These are phyloP conservation scores for Selaginella moellendorffii DNA, from an alignment of 75 land plant genomes.

Conservation along the genomic window DNA sequence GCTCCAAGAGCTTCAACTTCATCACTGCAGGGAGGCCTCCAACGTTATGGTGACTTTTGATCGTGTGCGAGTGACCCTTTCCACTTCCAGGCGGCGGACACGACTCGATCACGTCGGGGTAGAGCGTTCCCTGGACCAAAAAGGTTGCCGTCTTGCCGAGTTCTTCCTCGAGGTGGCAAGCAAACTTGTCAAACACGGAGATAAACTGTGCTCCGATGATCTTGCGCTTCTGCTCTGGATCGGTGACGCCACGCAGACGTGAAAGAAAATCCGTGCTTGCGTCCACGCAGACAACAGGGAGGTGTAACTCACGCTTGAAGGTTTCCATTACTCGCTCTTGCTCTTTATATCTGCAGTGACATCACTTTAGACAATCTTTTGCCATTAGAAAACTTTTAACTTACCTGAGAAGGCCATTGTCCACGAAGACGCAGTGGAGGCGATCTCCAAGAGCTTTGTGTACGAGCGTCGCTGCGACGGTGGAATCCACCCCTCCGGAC, in stretches of 20 bases:
- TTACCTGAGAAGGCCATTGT: slow-evolving; percentile 90
- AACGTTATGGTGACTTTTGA: slow-evolving; percentile 98
- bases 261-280: slow-evolving; percentile 69
- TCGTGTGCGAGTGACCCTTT: slow-evolving; percentile 89
- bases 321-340: slow-evolving; percentile 74
- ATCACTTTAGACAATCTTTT: background rate
- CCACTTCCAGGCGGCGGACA: slow-evolving; percentile 99
- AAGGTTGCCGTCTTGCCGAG: slow-evolving; percentile 54
- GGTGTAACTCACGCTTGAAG: slow-evolving; percentile 68
- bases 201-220: slow-evolving; percentile 88
- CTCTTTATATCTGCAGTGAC: slow-evolving; percentile 59
- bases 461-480: slow-evolving; percentile 89
- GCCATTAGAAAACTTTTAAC: no score
- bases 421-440: slow-evolving; percentile 88
- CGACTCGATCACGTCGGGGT: slow-evolving; percentile 96
- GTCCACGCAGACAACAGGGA: slow-evolving; percentile 83
- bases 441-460: slow-evolving; percentile 85
- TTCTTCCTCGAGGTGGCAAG: slow-evolving; percentile 41
- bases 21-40: slow-evolving; percentile 88
- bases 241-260: slow-evolving; percentile 72
- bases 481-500: slow-evolving; percentile 94
- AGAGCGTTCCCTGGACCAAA: slow-evolving; percentile 89
- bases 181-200: slow-evolving; percentile 67
- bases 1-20: slow-evolving; percentile 86
- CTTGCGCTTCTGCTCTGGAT: slow-evolving; percentile 76